These are phyloP conservation scores for Rhododendron griersonianum DNA, from an alignment of 148 eudicot genomes.

Conservation along the genomic window DNA sequence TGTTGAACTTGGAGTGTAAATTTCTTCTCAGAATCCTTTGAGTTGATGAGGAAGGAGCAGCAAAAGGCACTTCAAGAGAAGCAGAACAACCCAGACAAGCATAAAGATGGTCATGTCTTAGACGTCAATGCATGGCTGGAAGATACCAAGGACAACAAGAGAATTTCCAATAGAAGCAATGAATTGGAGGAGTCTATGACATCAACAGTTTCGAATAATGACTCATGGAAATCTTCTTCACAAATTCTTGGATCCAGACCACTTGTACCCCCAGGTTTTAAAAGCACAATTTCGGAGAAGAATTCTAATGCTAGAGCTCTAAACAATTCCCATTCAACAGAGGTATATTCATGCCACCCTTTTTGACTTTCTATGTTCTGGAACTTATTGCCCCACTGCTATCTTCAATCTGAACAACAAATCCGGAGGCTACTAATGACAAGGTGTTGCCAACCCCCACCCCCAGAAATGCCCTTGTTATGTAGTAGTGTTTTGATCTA, in stretches of 20 bases:
- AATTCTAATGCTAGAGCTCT: slow-evolving; percentile 39
- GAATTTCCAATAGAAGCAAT: slow-evolving; percentile 12
- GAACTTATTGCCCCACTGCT: background rate
- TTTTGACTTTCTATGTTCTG: background rate
- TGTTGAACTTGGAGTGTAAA: background rate
- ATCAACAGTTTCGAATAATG: slow-evolving; percentile 37
- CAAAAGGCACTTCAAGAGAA: slow-evolving; percentile 82
- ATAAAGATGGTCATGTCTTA: slow-evolving; percentile 32
- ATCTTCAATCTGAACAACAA: background rate
- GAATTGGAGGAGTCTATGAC: slow-evolving; percentile 31
- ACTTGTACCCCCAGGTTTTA: slow-evolving; percentile 95
- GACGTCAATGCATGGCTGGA: slow-evolving; percentile 27
- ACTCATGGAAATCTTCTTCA: slow-evolving; percentile 44
- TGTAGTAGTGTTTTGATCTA: background rate
- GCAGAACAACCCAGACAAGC: slow-evolving; percentile 57
- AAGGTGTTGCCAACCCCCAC: background rate
- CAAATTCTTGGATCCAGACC: slow-evolving; percentile 67
- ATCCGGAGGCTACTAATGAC: background rate
- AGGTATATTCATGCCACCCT: slow-evolving; percentile 33
- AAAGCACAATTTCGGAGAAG: slow-evolving; percentile 51
- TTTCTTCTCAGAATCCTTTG: slow-evolving; percentile 69
- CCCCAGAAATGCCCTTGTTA: background rate
- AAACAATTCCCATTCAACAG: slow-evolving; percentile 29
- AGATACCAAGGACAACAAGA: slow-evolving; percentile 33
- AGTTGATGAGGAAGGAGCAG: slow-evolving; percentile 92